Percentiles rank a stretch among this genome's conserved stretches.
Evolutionary conservation across 2,329 filamentous ascomycete genomes (phyloP).

Genomic region (Colletotrichum cereale): DNA sequence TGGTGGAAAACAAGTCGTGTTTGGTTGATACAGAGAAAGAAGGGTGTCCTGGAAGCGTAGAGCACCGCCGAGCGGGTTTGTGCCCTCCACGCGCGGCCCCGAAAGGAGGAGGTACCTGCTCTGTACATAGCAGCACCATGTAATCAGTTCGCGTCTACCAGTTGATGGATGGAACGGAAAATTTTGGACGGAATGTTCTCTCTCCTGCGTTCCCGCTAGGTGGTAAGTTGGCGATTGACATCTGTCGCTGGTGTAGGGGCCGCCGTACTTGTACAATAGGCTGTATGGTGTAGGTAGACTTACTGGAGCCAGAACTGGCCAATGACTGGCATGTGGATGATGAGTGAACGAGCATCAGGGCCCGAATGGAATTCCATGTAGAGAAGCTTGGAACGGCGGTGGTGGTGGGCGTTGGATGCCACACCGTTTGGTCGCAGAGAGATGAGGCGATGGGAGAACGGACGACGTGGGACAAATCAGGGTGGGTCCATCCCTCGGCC

Average conservation of each 20-base stretch:
- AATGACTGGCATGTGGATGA: constrained; percentile 11
- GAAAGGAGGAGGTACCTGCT: not conserved
- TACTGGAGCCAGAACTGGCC: not conserved
- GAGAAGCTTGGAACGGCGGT: constrained; percentile 1
- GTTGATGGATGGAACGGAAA: not conserved
- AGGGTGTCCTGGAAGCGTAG: not conserved
- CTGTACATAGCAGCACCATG: not conserved
- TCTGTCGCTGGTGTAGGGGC: not conserved
- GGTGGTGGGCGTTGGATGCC: constrained; percentile 8
- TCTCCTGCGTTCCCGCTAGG: not conserved
- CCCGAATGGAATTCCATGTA: not conserved
- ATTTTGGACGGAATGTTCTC: not conserved
- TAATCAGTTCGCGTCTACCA: not conserved
- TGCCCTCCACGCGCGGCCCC: not conserved
- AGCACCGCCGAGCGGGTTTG: not conserved
- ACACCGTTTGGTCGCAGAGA: constrained; percentile 12
- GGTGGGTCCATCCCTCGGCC: constrained; percentile 9
- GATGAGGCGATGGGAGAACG: not conserved
- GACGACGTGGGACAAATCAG: not conserved
- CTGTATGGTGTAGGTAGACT: not conserved
- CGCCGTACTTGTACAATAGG: not conserved
- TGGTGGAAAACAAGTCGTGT: constrained; percentile 2
- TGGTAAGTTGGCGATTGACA: not conserved
- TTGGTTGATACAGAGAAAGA: constrained; percentile 1
- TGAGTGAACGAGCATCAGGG: not conserved